Conservation (phyloP, 2,329 filamentous ascomycete species). For the Xylariaceae sp. region DNA sequence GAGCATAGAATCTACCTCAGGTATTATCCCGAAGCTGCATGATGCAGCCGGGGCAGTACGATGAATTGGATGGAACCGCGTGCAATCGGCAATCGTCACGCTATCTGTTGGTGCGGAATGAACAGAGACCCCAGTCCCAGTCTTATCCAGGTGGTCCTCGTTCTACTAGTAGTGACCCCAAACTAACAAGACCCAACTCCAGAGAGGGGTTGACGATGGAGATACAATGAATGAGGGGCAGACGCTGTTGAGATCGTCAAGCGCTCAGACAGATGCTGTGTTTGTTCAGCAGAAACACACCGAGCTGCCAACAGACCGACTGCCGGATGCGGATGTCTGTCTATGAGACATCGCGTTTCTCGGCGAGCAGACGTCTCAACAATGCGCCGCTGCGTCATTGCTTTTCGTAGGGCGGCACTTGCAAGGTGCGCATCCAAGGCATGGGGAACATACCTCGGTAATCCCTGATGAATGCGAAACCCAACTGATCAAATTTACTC, state of each 20-base stretch:
- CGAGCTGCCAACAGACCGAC: not conserved
- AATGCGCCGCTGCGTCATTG: slow-evolving; percentile 1
- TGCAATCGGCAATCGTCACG: slow-evolving; percentile 15
- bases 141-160: not conserved
- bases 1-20: not conserved
- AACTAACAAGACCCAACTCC: not conserved
- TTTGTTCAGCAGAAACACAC: not conserved
- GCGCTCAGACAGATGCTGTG: too few species aligned
- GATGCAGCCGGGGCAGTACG: slow-evolving; percentile 4
- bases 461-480: too few species aligned
- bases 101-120: slow-evolving; percentile 6
- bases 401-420: not conserved
- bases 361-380: not conserved
- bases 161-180: slow-evolving; percentile 4
- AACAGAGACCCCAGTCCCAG: not conserved
- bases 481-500: too few species aligned
- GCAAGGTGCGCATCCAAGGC: not conserved
- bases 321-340: slow-evolving; percentile 7
- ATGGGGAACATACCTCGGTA: not conserved
- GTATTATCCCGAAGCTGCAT: slow-evolving; percentile 2
- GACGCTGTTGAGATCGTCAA: too few species aligned
- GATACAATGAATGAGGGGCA: too few species aligned
- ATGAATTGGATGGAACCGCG: not conserved
- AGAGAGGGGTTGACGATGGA: too few species aligned
- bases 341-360: slow-evolving; percentile 13